Conservation (phyloP, 2,329 filamentous ascomycete species). For the Verticillium dahliae region DNA sequence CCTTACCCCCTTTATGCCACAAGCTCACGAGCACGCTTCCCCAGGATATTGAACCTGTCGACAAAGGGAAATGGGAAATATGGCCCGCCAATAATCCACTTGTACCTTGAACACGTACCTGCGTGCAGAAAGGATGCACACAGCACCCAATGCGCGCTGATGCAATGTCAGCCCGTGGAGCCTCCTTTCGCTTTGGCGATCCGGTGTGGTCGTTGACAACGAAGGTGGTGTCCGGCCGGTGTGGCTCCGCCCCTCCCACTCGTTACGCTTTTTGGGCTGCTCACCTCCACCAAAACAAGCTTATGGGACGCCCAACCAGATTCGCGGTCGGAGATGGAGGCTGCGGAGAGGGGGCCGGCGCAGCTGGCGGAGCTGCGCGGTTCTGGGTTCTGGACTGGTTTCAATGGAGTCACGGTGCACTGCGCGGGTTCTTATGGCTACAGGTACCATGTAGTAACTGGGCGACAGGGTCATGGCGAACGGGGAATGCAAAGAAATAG, state of each 20-base stretch:
- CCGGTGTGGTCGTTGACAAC: not conserved
- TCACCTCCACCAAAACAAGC: not conserved
- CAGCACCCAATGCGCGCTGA: not conserved
- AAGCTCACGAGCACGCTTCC: not conserved
- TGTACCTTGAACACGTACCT: not conserved
- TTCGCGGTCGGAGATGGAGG: not conserved
- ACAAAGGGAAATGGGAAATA: not conserved
- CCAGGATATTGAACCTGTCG: not conserved
- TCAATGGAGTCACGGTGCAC: not conserved
- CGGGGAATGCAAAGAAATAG: too few species aligned
- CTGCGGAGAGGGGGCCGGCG: not conserved
- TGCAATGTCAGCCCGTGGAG: not conserved
- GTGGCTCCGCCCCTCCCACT: not conserved
- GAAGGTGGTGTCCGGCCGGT: not conserved
- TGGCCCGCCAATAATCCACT: not conserved
- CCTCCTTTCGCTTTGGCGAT: not conserved
- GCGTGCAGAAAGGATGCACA: not conserved
- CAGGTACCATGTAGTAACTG: not conserved
- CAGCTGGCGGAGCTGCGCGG: not conserved
- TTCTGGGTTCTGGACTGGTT: not conserved
- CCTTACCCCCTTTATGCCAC: not conserved
- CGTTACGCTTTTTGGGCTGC: too few species aligned
- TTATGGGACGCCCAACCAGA: not conserved
- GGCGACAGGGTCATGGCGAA: not conserved
- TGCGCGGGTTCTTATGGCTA: not conserved